Base-by-base conservation (phyloP, 192 early-diverging fungal genomes). In the Rhizoclosmatium globosum region DNA sequence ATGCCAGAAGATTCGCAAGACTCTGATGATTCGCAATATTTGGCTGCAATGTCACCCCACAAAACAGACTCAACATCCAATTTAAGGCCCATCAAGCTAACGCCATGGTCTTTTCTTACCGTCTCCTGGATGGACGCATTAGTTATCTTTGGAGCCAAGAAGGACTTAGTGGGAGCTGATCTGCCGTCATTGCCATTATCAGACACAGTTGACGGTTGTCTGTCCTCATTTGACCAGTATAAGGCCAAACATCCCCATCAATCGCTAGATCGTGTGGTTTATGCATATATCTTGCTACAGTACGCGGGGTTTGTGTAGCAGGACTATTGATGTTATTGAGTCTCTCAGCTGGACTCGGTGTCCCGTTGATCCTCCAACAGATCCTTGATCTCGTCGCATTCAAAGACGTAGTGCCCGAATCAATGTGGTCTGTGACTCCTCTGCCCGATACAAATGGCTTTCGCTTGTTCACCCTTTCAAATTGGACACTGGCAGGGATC, bases 321-420 rank as follows among this genome's bases (percentile, higher is more conserved):
- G 76, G 76, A 2, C 17, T 69, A 11, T 41, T 68, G 17, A 38
- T 70, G 44, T 50, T 68, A 15, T 13, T 78, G 13, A 38, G 44
- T 15, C 45, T 68, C 1, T 64, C 66, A 6, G 2, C 65, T 38
- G 38, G 17, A 7, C 15, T 71, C 0, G 45, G 65, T 39, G 31
- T 47, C 17, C 76, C 76, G 15, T 47, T 78, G 15, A 38, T 78
- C 2, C 76, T 78, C n/a, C 76, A 78, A 38, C 64, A 66, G 31
- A 38, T 78, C 44, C 70, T 78, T 50, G 53, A 68, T 31, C 65
- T 68, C 66, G 64, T 50, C 2, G 46, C 17, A 4, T 19, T 15
- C 76, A 23, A 43, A 9, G n/a, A 41, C 2, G 47, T 46, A 31
- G 64, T 58, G 17, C 39, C 59, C 3, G 41, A 21, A 2, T 17